Evolutionary conservation across 2,329 filamentous ascomycete species (phyloP), one percentile per base, ranked within the genome.

Genomic region (Gnomoniopsis sp.): DNA sequence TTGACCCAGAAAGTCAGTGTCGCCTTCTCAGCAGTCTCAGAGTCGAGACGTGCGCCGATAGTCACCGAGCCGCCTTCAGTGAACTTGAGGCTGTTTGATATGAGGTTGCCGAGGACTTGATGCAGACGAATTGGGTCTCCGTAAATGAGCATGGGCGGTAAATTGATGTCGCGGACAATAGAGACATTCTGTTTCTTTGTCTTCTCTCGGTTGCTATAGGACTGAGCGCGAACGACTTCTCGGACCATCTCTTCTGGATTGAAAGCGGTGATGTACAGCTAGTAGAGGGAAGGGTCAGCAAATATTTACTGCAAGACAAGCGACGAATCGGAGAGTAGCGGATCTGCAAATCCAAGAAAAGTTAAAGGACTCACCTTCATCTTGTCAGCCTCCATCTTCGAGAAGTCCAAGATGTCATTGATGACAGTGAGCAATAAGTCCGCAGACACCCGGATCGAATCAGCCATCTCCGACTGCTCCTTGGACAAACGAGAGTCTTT

Each of bases 371-470:
- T 26, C 14, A 46, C 51, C 22, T 95, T 91, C 77, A 96, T 87
- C 71, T 91, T 88, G 65, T 93, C 90, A 2, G 89, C 91, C 71
- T 96, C 91, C 77, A 95, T 91, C 72, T 96, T 96, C 30, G 92
- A 96, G 70, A 96, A 96, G 73, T 98, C 93, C 4, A 97, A 79
- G 55, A 97, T 96, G 69, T 98, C 93, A 69, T 97, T 97, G 75
- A 97, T 97, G 50, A 97, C 91, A 0, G 92, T 95, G 26, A 97
- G 79, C 15, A 97, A 76, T 17, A 95, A 86, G 69, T 97, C 92
- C 0, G 91, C 91, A 51, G 90, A 96, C 34, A 93, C 83, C 52
- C 91, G 86, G 56, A 96, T 95, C 17, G 91, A 93, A 68, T 96
- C 91, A 3, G 90, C 89, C 79, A 92, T 95, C 65, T 96, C 91